A percentile compares a stretch with the other conserved stretches of the same genome.
Conservation (phyloP, 768 basidiomycete species). For the Suillus subalutaceus region DNA sequence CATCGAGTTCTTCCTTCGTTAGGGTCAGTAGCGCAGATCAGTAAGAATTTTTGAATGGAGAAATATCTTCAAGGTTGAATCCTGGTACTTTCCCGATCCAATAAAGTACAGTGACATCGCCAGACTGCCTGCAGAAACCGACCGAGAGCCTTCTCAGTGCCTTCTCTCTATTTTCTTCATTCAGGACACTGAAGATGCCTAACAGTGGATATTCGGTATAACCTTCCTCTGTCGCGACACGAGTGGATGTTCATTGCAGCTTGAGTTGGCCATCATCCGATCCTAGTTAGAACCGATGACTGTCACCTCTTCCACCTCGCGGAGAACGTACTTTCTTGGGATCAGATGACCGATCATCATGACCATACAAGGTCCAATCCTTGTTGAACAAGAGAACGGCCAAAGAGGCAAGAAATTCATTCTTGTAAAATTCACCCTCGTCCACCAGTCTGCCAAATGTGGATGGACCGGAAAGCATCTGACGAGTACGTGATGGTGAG, state of each 20-base stretch:
- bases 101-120: not conserved
- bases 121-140: not conserved
- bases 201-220: conserved; percentile 13
- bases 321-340: conserved; percentile 9
- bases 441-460: not conserved
- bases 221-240: conserved; percentile 10
- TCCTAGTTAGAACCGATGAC: conserved; percentile 12
- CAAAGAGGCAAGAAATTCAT: conserved; percentile 8
- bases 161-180: not conserved
- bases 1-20: not conserved
- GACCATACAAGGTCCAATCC: conserved; percentile 10
- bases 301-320: conserved; percentile 6
- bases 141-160: not conserved
- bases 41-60: not conserved
- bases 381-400: conserved; percentile 12
- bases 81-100: not conserved
- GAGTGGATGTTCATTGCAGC: conserved; percentile 10
- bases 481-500: conserved; percentile 15
- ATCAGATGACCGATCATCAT: conserved; percentile 7
- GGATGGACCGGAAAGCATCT: conserved; percentile 9
- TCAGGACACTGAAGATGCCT: conserved; percentile 10
- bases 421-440: conserved; percentile 12
- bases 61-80: not conserved
- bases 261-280: conserved; percentile 8
- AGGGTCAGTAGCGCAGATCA: not conserved